Conservation (phyloP, 805 yeast species). For the Saccharomycopsis lassenensis region DNA sequence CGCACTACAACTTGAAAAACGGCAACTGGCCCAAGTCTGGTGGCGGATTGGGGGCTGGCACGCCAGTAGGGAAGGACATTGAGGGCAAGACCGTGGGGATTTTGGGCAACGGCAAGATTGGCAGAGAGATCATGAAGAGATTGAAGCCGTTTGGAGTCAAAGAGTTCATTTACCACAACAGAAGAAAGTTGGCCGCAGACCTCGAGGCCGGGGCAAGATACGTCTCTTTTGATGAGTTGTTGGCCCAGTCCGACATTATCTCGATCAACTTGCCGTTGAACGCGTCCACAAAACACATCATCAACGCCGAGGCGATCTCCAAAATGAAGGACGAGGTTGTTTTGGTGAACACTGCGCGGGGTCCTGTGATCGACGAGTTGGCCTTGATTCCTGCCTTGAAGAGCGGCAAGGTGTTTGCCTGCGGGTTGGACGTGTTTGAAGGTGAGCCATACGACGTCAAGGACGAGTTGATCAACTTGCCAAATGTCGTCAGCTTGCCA, state of each 20-base stretch:
- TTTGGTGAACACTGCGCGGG: conserved; percentile 71
- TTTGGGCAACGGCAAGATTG: conserved; percentile 85
- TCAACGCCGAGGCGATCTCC: conserved; percentile 46
- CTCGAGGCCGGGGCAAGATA: conserved; percentile 63
- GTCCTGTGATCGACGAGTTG: conserved; percentile 64
- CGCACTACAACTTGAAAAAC: conserved; percentile 39
- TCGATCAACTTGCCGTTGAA: conserved; percentile 74
- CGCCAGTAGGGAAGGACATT: conserved; percentile 64
- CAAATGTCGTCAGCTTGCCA: conserved; percentile 69
- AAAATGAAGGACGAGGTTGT: conserved; percentile 75
- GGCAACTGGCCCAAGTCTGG: conserved; percentile 56
- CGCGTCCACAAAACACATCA: conserved; percentile 54
- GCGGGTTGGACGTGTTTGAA: conserved; percentile 71
- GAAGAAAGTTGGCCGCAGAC: conserved; percentile 46
- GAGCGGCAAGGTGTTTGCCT: conserved; percentile 52
- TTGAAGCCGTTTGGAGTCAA: conserved; percentile 67
- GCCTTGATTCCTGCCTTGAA: conserved; percentile 47
- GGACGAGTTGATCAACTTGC: conserved; percentile 46
- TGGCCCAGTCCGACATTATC: conserved; percentile 54
- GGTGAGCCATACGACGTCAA: conserved; percentile 57
- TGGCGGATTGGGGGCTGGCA: conserved; percentile 44
- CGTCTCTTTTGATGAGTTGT: conserved; percentile 58
- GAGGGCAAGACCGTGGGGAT: conserved; percentile 69
- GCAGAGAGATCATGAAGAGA: conserved; percentile 66
- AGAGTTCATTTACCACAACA: conserved; percentile 62